Conservation (phyloP, 345 rosid species). For the Toxicodendron radicans region DNA sequence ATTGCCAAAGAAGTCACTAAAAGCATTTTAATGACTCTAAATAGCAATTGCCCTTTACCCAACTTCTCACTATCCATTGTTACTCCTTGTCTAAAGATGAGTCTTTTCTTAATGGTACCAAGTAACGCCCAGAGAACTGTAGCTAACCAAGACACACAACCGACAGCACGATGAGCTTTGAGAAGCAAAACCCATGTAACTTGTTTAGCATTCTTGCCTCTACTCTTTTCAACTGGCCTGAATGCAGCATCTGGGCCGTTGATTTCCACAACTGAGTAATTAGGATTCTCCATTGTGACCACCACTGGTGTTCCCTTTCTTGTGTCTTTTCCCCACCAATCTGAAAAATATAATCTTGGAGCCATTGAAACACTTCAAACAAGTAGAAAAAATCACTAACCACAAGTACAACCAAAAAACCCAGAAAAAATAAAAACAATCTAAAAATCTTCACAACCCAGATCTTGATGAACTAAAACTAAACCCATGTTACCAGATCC, state of each 20-base stretch:
- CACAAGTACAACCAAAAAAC: conserved; percentile 8
- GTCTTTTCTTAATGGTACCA: conserved; percentile 68
- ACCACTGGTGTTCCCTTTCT: conserved; percentile 81
- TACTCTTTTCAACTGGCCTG: conserved; percentile 71
- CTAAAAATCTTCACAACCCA: conserved; percentile 33
- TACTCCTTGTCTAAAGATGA: conserved; percentile 61
- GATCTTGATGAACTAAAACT: conserved; percentile 44
- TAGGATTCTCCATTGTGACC: conserved; percentile 87
- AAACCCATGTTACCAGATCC: conserved; percentile 33
- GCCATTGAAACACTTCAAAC: conserved; percentile 41
- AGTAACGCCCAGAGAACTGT: conserved; percentile 76
- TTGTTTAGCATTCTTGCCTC: conserved; percentile 88
- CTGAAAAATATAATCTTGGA: conserved; percentile 65
- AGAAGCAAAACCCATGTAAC: conserved; percentile 93
- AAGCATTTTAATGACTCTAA: conserved; percentile 53
- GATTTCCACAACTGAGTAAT: conserved; percentile 80
- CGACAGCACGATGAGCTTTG: conserved; percentile 85
- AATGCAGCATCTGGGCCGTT: conserved; percentile 87
- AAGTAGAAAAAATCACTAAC: neutral
- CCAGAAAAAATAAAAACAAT: neutral
- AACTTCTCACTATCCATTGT: conserved; percentile 53
- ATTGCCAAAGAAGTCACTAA: conserved; percentile 46
- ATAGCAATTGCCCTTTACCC: conserved; percentile 65
- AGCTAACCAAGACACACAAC: conserved; percentile 78
- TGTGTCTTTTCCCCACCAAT: conserved; percentile 64